Base-by-base conservation (phyloP, 2,329 filamentous ascomycete genomes). In the Diplocarpon rosae region DNA sequence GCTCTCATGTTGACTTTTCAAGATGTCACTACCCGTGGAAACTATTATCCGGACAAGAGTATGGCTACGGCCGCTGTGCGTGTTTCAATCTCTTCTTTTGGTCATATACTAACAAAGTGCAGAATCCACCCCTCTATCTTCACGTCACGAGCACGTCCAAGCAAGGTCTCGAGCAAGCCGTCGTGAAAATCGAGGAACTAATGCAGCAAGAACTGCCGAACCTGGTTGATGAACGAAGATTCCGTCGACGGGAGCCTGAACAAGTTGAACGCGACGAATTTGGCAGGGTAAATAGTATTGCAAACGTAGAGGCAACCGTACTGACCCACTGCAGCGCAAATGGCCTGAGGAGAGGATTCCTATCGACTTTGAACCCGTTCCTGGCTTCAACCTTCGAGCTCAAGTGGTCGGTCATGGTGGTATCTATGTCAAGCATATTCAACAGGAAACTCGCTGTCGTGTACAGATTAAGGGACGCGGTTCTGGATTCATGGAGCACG, bases 11-110 rank as follows among this genome's bases (percentile, higher is more conserved):
- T 78, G 70, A 78, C 71, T 61, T 64, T 63, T 68, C 67, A 88
- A 96, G 92, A 98, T 89, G 87, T 98, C 73, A 98, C 92, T 39
- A 96, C 90, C 48, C 83, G 90, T 63, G 92, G 92, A 68, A 90
- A 81, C 63, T 98, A 96, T 63, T 93, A 92, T 59, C 92, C 92
- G 2, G 93, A 96, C 67, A 96, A 95, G 70, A 89, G 76, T 70
- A 92, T 98, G 88, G 88, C 92, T 29, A 95, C 89, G 12, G 80
- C 89, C 45, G 77, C 86, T 63, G 92, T 95, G 75, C 71, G 84
- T 43, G 2, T 5, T 14, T 2, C 10, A 2, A 13, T 24, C 9
- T 15, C 15, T 9, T 14, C 12, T 8, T 24, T 37, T 27, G 14
- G n/a, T 16, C 33, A 47, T 7, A 28, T 45, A n/a, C 50, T 59